Percentiles rank a stretch among this genome's conserved stretches.
phyloP scores from a whole-genome alignment of 225 moss, liverwort and hornwort species.

The Sphagnum contortum region DNA sequence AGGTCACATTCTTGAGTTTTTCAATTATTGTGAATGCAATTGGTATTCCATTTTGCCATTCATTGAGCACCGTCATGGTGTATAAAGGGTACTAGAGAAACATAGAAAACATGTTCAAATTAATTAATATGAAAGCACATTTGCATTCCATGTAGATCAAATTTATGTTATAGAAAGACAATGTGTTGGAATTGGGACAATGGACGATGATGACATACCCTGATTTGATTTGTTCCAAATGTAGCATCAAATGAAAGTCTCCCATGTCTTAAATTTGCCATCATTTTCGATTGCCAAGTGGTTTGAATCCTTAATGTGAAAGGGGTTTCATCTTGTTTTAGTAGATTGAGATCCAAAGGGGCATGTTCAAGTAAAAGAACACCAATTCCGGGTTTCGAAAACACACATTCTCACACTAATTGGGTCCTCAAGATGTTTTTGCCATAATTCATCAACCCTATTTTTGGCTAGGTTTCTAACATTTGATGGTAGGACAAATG shows the following conservation, averaged over 20 bases:
- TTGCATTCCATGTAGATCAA: too few species aligned
- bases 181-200: too few species aligned
- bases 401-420: too few species aligned
- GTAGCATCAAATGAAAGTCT: neutral
- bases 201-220: too few species aligned
- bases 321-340: neutral
- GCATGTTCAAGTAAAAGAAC: too few species aligned
- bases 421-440: too few species aligned
- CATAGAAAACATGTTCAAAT: neutral
- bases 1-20: neutral
- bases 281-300: neutral
- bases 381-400: too few species aligned
- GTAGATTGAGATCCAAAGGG: too few species aligned
- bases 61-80: neutral
- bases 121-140: neutral
- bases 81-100: neutral
- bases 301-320: neutral
- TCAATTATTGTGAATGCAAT: neutral
- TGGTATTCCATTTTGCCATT: neutral
- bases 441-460: too few species aligned
- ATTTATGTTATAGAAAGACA: too few species aligned
- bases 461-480: too few species aligned
- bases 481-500: too few species aligned
- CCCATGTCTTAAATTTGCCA: neutral
- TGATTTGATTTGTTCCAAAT: neutral